phyloP scores from a whole-genome alignment of 331 rosid genomes.

The Ulmus americana region DNA sequence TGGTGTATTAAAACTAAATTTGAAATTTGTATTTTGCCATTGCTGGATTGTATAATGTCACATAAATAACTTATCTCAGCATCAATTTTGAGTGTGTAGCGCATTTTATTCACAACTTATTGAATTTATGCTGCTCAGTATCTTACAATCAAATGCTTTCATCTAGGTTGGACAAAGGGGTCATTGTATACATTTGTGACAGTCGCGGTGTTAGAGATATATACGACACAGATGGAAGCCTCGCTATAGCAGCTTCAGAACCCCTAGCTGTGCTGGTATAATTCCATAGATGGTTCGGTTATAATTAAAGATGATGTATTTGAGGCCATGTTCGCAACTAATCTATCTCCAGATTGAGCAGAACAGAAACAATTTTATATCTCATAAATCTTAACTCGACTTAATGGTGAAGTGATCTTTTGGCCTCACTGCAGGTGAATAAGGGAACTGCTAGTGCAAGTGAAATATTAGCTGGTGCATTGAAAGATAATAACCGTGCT shows the following conservation, averaged over 20 bases:
- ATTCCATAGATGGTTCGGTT: not conserved
- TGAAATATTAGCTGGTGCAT: conserved; percentile 94
- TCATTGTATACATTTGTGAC: conserved; percentile 85
- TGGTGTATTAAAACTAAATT: not conserved
- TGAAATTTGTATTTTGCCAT: not conserved
- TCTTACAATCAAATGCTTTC: conserved; percentile 12
- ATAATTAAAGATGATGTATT: not conserved
- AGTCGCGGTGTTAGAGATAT: conserved; percentile 84
- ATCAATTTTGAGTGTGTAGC: not conserved
- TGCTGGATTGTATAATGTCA: not conserved
- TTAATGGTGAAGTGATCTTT: conserved; percentile 5
- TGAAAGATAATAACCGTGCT: conserved; percentile 92
- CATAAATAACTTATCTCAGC: not conserved
- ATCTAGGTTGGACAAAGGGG: conserved; percentile 96
- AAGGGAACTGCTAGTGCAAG: conserved; percentile 99
- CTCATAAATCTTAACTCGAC: not conserved
- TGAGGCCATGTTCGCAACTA: not conserved
- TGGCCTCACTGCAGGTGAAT: conserved; percentile 58
- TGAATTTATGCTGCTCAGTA: not conserved
- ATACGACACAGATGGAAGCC: conserved; percentile 92
- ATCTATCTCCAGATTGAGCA: not conserved
- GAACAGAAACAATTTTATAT: not conserved
- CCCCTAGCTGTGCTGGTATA: conserved; percentile 86
- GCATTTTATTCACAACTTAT: not conserved
- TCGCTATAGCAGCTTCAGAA: conserved; percentile 74